These are phyloP conservation scores for Metarhizium brunneum DNA, from an alignment of 2,329 filamentous ascomycete species.

Conservation along the genomic window DNA sequence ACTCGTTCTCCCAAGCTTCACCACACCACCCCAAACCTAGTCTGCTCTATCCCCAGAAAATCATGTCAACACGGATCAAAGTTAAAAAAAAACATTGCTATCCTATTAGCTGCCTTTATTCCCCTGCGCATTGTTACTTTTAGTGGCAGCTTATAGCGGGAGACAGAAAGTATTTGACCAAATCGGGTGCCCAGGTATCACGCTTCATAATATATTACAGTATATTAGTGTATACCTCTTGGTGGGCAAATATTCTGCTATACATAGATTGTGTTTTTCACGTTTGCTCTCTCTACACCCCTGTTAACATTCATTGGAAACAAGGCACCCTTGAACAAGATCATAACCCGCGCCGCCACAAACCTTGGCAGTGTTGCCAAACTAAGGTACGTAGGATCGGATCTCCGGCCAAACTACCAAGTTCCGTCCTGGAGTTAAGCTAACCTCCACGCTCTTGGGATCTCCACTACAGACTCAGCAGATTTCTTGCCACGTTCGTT, in stretches of 20 bases:
- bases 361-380: slow-evolving; percentile 16
- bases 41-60: not conserved
- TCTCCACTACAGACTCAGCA: slow-evolving; percentile 34
- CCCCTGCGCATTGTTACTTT: not conserved
- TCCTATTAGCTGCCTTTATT: not conserved
- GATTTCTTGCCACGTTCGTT: slow-evolving; percentile 50
- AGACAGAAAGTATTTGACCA: too few species aligned
- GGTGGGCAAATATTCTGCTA: too few species aligned
- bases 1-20: not conserved
- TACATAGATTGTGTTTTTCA: not conserved
- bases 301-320: slow-evolving; percentile 7
- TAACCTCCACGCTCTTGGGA: not conserved
- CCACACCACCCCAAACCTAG: not conserved
- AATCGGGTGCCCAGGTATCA: too few species aligned
- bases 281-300: not conserved
- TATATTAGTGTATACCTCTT: too few species aligned
- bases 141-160: not conserved
- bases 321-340: slow-evolving; percentile 20
- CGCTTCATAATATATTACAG: too few species aligned
- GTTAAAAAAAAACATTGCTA: not conserved
- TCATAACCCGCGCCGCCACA: slow-evolving; percentile 16
- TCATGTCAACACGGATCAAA: not conserved
- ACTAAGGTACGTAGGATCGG: slow-evolving; percentile 15
- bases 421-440: not conserved
- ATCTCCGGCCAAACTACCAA: not conserved